Conservation (phyloP, 2,329 filamentous ascomycete species). For the Fusarium euwallaceae region DNA sequence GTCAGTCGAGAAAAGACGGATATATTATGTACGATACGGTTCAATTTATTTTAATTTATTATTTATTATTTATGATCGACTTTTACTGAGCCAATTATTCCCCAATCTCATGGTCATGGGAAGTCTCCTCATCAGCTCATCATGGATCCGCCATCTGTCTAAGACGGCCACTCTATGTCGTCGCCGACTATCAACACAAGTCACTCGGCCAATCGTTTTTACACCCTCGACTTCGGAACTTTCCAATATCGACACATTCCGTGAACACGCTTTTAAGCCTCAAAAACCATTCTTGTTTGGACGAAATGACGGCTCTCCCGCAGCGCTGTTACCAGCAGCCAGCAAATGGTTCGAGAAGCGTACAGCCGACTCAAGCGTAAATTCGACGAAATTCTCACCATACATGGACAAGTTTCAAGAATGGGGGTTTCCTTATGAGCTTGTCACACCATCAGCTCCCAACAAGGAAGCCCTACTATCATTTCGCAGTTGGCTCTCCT, state of each 20-base stretch:
- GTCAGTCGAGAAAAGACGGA: constrained; percentile 18
- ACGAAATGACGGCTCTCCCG: constrained; percentile 55
- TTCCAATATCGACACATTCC: constrained; percentile 61
- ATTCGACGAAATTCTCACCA: constrained; percentile 37
- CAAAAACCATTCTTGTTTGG: constrained; percentile 65
- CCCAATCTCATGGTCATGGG: constrained; percentile 21
- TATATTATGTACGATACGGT: neutral
- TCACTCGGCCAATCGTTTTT: constrained; percentile 17
- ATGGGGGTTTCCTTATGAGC: constrained; percentile 56
- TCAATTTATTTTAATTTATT: neutral
- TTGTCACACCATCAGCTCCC: constrained; percentile 46
- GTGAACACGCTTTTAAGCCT: constrained; percentile 63
- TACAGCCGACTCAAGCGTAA: neutral
- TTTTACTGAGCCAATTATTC: neutral
- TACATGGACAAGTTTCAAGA: constrained; percentile 50
- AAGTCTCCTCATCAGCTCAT: constrained; percentile 12
- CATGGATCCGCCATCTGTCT: constrained; percentile 36
- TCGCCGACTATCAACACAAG: constrained; percentile 17
- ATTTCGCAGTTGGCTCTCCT: constrained; percentile 48
- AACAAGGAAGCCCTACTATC: constrained; percentile 32
- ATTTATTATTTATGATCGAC: neutral
- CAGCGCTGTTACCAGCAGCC: constrained; percentile 62
- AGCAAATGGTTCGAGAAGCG: constrained; percentile 69
- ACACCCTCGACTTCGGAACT: constrained; percentile 16
- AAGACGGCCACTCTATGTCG: constrained; percentile 10